These are phyloP conservation scores for Phytophthora ramorum DNA, from an alignment of 352 stramenopile species.

Conservation along the genomic window DNA sequence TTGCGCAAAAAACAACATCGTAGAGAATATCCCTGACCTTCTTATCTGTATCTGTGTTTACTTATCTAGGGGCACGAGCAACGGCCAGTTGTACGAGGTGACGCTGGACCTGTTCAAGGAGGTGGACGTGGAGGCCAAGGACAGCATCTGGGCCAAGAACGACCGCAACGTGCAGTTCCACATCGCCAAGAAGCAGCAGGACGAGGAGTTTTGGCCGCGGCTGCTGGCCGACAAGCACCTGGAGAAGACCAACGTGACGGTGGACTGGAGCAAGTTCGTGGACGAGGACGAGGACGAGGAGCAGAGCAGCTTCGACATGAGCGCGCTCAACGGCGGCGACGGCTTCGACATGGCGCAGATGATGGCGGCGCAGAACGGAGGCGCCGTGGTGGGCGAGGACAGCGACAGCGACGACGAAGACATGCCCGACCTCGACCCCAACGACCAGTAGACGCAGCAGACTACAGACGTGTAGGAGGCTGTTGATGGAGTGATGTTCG, in stretches of 20 bases:
- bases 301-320: constrained; percentile 87
- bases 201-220: constrained; percentile 95
- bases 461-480: neutral
- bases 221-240: constrained; percentile 96
- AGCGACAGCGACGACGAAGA: constrained; percentile 86
- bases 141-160: constrained; percentile 96
- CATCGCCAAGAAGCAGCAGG: constrained; percentile 95
- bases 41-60: constrained; percentile 7
- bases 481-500: neutral
- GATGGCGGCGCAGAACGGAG: constrained; percentile 88
- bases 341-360: constrained; percentile 97
- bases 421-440: constrained; percentile 85
- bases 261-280: constrained; percentile 97
- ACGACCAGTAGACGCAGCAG: constrained; percentile 37
- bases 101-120: constrained; percentile 96
- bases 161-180: constrained; percentile 96
- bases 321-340: constrained; percentile 80
- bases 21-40: neutral
- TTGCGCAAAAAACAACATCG: too few species aligned
- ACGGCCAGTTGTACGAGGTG: constrained; percentile 94
- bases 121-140: constrained; percentile 88
- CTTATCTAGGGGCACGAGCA: constrained; percentile 80
- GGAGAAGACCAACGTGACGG: constrained; percentile 97
- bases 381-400: constrained; percentile 70
- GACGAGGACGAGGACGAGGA: constrained; percentile 97